Conservation (phyloP, 495 filamentous ascomycete genomes). For the Talaromyces borbonicus region DNA sequence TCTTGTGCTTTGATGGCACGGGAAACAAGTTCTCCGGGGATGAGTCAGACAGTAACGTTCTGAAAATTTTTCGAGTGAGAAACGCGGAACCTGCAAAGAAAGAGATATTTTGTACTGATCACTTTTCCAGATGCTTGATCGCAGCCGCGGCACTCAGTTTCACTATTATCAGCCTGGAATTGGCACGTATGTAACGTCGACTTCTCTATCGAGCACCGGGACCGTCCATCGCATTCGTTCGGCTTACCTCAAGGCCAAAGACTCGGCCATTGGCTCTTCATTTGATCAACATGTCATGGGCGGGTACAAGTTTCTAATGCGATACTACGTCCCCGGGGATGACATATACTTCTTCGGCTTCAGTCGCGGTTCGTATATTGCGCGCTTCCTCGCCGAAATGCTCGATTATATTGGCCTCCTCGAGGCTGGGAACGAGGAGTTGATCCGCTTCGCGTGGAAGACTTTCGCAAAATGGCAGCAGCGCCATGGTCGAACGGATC, state of each 20-base stretch:
- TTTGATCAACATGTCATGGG: conserved; percentile 80
- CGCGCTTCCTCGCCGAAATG: conserved; percentile 81
- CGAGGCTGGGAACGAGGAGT: conserved; percentile 77
- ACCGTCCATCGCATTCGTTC: conserved; percentile 55
- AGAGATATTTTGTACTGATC: not conserved
- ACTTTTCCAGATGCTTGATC: conserved; percentile 40
- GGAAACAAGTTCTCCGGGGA: conserved; percentile 80
- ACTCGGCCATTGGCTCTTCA: conserved; percentile 72
- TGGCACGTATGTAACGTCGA: conserved; percentile 69
- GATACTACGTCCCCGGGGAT: conserved; percentile 70
- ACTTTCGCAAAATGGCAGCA: conserved; percentile 80
- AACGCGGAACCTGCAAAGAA: not conserved
- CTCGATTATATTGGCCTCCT: conserved; percentile 73
- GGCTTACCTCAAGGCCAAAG: conserved; percentile 74
- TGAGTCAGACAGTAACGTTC: conserved; percentile 75
- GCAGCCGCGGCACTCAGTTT: conserved; percentile 38
- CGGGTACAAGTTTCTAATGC: conserved; percentile 83
- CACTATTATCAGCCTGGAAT: conserved; percentile 56
- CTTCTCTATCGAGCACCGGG: conserved; percentile 55
- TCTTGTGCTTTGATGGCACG: conserved; percentile 85
- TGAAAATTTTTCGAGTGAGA: conserved; percentile 66
- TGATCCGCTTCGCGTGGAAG: conserved; percentile 80
- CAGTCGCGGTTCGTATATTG: conserved; percentile 78
- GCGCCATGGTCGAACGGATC: conserved; percentile 44
- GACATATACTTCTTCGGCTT: conserved; percentile 81